These are phyloP conservation scores for Alternaria panax DNA, from an alignment of 2,329 filamentous ascomycete genomes.

Conservation along the genomic window DNA sequence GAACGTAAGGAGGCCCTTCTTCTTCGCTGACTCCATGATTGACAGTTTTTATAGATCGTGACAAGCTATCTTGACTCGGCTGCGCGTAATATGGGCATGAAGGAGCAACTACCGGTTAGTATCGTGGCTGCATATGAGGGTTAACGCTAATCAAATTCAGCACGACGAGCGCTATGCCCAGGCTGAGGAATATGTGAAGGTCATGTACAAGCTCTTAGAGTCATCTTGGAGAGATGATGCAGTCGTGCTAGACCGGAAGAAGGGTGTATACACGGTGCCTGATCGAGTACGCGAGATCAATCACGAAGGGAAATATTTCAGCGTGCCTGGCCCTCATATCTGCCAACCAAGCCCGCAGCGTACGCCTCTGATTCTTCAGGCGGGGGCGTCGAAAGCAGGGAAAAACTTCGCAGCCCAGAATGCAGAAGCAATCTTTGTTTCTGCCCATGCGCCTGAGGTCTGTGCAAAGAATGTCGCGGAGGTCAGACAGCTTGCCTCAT, in stretches of 20 bases:
- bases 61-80: slow-evolving; percentile 73
- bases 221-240: slow-evolving; percentile 73
- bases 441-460: slow-evolving; percentile 68
- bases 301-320: slow-evolving; percentile 70
- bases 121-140: slow-evolving; percentile 64
- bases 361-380: slow-evolving; percentile 73
- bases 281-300: slow-evolving; percentile 69
- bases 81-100: slow-evolving; percentile 67
- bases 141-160: slow-evolving; percentile 51
- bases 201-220: slow-evolving; percentile 73
- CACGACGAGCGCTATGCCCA: slow-evolving; percentile 74
- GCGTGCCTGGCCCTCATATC: slow-evolving; percentile 71
- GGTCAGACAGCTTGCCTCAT: slow-evolving; percentile 64
- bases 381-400: slow-evolving; percentile 71
- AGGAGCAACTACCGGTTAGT: slow-evolving; percentile 63
- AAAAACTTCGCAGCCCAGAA: slow-evolving; percentile 73
- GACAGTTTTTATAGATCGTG: slow-evolving; percentile 60
- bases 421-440: slow-evolving; percentile 75
- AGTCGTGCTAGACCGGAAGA: slow-evolving; percentile 65
- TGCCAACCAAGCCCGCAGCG: slow-evolving; percentile 71
- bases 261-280: slow-evolving; percentile 67
- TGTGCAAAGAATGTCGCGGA: slow-evolving; percentile 69
- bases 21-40: background rate
- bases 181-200: slow-evolving; percentile 73
- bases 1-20: slow-evolving; percentile 27